Conservation (phyloP, 768 basidiomycete genomes). For the Cyathus striatus region DNA sequence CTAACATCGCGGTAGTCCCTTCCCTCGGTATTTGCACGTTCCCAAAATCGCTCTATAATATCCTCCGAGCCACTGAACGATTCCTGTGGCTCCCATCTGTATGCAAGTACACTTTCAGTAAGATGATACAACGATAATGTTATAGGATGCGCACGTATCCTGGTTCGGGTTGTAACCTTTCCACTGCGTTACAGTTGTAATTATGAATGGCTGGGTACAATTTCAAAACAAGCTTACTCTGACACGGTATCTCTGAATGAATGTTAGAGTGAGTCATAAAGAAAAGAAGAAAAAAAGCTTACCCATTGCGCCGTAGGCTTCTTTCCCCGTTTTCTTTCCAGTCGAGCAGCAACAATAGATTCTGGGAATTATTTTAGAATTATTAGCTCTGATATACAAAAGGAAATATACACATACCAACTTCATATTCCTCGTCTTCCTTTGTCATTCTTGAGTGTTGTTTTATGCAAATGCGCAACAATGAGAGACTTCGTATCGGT, state of each 20-base stretch:
- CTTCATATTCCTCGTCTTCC: constrained; percentile 57
- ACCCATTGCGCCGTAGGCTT: constrained; percentile 51
- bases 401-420: constrained; percentile 40
- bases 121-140: not conserved
- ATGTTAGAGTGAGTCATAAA: constrained; percentile 5
- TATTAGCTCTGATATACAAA: no score
- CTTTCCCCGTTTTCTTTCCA: constrained; percentile 35
- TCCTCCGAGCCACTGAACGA: constrained; percentile 57
- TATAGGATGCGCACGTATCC: constrained; percentile 49
- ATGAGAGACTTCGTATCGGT: no score
- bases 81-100: constrained; percentile 64
- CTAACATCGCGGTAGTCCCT: constrained; percentile 45
- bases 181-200: constrained; percentile 39
- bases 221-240: constrained; percentile 34
- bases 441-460: constrained; percentile 27
- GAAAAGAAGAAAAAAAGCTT: constrained; percentile 11
- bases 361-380: constrained; percentile 43
- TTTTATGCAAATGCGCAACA: no score
- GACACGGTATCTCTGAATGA: constrained; percentile 47
- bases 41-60: constrained; percentile 48
- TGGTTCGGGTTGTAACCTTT: constrained; percentile 49
- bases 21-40: constrained; percentile 38
- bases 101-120: constrained; percentile 1
- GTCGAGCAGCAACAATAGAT: constrained; percentile 45
- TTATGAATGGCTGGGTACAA: not conserved